Base-by-base conservation (phyloP, 768 basidiomycete species). In the Sutorius australiensis region DNA sequence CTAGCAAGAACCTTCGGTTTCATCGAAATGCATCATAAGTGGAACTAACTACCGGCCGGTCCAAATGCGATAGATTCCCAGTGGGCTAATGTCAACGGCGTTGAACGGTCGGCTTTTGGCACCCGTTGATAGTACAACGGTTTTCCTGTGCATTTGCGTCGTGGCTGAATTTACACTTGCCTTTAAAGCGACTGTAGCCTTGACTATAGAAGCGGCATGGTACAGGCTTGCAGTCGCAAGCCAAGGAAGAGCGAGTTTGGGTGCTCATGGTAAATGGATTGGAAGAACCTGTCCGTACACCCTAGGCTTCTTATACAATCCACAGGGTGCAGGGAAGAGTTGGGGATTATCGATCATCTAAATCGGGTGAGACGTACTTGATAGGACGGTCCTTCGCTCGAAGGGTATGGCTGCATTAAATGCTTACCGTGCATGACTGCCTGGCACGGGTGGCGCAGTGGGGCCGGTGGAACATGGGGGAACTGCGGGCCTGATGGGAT, bases 141-240 rank as follows among this genome's bases (percentile, higher is more conserved):
- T 4, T 24, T 24, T 2, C 24, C 24, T 24, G 63, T 5, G 52
- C 43, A 0, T 32, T 10, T 8, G 5, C 28, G 10, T 57, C 58
- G 28, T 71, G 67, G 16, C 54, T 54, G n/a, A 51, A 66, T 54
- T 17, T 64, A 54, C 67, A 69, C 37, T 46, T 57, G 39, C 54
- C 51, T 21, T 66, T 70, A 37, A 42, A 68, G 31, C 58, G 70
- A 62, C 67, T 72, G 16, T 46, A 11, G 0, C 70, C 70, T 51
- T 64, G 61, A 40, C 10, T 31, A 32, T 68, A 45, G 5, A 45
- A 14, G 21, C 62, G 68, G 21, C 67, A 69, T 3, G 61, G 56
- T n/a, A 1, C 5, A 16, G 52, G 17, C 46, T 51, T 61, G 40
- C 37, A 49, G 31, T 38, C 44, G 12, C 45, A 48, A 34, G 17